Conservation (phyloP, 148 eudicot species). For the Fagopyrum tataricum region DNA sequence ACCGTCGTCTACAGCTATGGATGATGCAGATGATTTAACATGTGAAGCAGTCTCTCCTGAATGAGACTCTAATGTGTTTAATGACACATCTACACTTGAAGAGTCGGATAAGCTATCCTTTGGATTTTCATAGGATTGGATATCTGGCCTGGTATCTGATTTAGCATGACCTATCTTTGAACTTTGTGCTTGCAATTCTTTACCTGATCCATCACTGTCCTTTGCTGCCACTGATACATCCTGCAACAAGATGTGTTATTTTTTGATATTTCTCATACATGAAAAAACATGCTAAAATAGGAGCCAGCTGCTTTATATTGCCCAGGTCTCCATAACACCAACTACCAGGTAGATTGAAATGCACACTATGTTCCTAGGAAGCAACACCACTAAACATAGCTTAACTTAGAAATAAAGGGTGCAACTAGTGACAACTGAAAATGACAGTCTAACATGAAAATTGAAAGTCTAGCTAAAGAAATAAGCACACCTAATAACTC, state of each 20-base stretch:
- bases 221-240: slow-evolving; percentile 8
- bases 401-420: slow-evolving; percentile 6
- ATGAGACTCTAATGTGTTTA: slow-evolving; percentile 23
- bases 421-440: slow-evolving; percentile 5
- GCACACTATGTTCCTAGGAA: not conserved
- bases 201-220: slow-evolving; percentile 12
- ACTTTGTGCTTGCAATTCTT: slow-evolving; percentile 15
- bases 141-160: slow-evolving; percentile 19
- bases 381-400: not conserved
- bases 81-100: not conserved
- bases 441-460: slow-evolving; percentile 3
- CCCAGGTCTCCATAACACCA: not conserved
- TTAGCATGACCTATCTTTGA: slow-evolving; percentile 17
- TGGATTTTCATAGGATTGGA: slow-evolving; percentile 15
- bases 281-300: not conserved
- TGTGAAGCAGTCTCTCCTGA: slow-evolving; percentile 21
- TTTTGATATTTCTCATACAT: not conserved
- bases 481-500: too few species aligned
- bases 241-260: not conserved
- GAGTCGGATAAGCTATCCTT: not conserved
- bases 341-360: slow-evolving; percentile 1
- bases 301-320: not conserved
- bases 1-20: slow-evolving; percentile 20
- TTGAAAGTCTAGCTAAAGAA: too few species aligned
- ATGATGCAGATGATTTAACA: slow-evolving; percentile 21